A percentile compares a stretch with the other conserved stretches of the same genome.
Evolutionary conservation across 495 filamentous ascomycete genomes (phyloP).

Genomic region (Stereocaulon alpinum): DNA sequence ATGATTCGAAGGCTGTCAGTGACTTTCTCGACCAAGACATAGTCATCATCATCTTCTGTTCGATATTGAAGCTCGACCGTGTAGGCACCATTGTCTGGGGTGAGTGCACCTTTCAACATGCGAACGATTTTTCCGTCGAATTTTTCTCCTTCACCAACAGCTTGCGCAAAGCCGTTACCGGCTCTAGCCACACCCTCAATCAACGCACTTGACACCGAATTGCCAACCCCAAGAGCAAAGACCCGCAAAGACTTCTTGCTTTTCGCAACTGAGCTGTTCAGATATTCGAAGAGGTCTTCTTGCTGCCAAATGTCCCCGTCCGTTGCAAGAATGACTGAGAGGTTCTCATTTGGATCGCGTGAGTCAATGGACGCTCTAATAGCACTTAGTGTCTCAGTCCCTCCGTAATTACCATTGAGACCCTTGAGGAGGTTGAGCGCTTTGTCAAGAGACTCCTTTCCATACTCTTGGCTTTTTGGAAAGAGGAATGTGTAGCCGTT

Average conservation of each 20-base stretch:
- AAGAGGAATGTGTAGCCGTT: conserved; percentile 45
- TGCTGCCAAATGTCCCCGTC: conserved; percentile 62
- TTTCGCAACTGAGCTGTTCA: conserved; percentile 39
- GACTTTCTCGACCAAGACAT: conserved; percentile 47
- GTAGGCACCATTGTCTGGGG: conserved; percentile 50
- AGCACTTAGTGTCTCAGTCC: conserved; percentile 54
- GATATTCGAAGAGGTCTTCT: conserved; percentile 41
- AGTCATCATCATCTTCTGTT: conserved; percentile 38
- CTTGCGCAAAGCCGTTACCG: conserved; percentile 57
- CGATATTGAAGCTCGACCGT: conserved; percentile 49
- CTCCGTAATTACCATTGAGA: conserved; percentile 48
- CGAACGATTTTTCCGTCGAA: conserved; percentile 54
- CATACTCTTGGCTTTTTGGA: conserved; percentile 45
- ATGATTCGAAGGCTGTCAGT: conserved; percentile 30
- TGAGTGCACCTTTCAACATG: conserved; percentile 60
- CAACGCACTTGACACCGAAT: conserved; percentile 48
- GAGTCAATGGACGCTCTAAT: conserved; percentile 41
- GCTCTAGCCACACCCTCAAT: conserved; percentile 58
- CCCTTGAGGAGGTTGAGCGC: conserved; percentile 41
- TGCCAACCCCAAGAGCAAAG: conserved; percentile 58
- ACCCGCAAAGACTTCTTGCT: conserved; percentile 46
- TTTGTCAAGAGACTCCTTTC: conserved; percentile 35
- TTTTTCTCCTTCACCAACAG: conserved; percentile 46
- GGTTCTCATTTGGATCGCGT: conserved; percentile 39
- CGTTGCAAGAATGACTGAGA: conserved; percentile 59